Conservation (phyloP, 2,329 filamentous ascomycete genomes). For the Aspergillus pseudoglaucus region DNA sequence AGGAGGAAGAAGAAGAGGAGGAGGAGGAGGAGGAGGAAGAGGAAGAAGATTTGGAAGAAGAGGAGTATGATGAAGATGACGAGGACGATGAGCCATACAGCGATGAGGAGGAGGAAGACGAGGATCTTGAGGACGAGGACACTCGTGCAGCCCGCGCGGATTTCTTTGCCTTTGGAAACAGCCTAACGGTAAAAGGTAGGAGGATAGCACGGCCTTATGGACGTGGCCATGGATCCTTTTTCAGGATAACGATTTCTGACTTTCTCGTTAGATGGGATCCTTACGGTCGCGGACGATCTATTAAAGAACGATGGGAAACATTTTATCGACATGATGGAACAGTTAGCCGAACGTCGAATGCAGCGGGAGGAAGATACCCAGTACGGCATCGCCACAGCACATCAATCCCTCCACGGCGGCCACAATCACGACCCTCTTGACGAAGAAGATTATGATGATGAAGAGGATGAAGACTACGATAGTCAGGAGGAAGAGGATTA, state of each 20-base stretch:
- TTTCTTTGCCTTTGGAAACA: constrained; percentile 97
- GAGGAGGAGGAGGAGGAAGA: constrained; percentile 62
- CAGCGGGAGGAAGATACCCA: constrained; percentile 88
- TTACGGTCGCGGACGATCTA: constrained; percentile 96
- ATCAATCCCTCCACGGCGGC: constrained; percentile 57
- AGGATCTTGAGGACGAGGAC: constrained; percentile 58
- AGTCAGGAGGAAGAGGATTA: constrained; percentile 60
- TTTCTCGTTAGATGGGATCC: constrained; percentile 65
- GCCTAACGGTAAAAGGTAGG: constrained; percentile 81
- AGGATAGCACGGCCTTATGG: not conserved
- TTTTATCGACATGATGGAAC: constrained; percentile 99
- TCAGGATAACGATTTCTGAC: constrained; percentile 2
- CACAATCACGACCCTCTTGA: constrained; percentile 73
- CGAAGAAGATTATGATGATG: constrained; percentile 65
- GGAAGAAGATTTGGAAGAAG: constrained; percentile 41
- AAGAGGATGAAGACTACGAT: constrained; percentile 60
- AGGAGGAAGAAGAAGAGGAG: constrained; percentile 60
- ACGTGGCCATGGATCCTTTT: constrained; percentile 34
- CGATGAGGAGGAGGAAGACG: constrained; percentile 59
- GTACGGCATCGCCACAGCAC: constrained; percentile 54
- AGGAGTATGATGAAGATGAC: constrained; percentile 58
- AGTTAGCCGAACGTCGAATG: constrained; percentile 94
- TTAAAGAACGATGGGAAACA: constrained; percentile 98
- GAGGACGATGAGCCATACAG: constrained; percentile 64
- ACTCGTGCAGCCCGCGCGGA: constrained; percentile 61